These are phyloP conservation scores for Castanospermum australe DNA, from an alignment of 306 rosid genomes.

Conservation along the genomic window DNA sequence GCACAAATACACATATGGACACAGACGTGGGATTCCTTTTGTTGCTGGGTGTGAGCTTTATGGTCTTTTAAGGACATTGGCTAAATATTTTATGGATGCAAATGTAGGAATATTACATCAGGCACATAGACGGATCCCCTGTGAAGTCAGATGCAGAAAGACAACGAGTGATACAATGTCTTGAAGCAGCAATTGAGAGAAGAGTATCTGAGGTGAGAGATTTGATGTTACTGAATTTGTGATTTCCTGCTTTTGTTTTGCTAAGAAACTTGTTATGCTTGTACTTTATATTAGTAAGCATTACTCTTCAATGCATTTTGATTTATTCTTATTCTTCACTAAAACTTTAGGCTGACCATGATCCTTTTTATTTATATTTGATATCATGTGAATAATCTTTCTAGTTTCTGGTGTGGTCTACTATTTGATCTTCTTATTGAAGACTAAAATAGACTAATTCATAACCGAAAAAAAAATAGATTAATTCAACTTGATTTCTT, in stretches of 20 bases:
- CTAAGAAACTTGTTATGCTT: not conserved
- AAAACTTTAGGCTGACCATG: conserved; percentile 14
- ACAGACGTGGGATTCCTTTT: not conserved
- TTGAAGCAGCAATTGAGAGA: conserved; percentile 95
- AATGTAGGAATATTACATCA: conserved; percentile 84
- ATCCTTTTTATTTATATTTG: not conserved
- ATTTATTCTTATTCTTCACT: conserved; percentile 17
- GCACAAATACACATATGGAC: not conserved
- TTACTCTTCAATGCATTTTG: not conserved
- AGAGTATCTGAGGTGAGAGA: conserved; percentile 80
- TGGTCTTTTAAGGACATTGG: conserved; percentile 9
- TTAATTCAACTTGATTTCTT: not conserved
- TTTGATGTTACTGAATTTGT: not conserved
- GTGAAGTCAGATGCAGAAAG: conserved; percentile 98
- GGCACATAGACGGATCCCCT: conserved; percentile 93
- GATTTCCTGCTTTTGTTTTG: conserved; percentile 3
- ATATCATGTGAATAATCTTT: conserved; percentile 20
- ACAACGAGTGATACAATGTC: conserved; percentile 88
- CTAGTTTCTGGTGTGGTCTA: conserved; percentile 12
- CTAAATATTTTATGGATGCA: conserved; percentile 26
- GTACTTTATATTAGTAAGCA: not conserved
- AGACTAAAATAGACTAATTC: not conserved
- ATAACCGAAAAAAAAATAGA: no score
- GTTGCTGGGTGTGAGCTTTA: conserved; percentile 2
- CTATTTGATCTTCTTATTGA: conserved; percentile 10